phyloP scores from a whole-genome alignment of 2,329 filamentous ascomycete species.

The Epichloe baconii region DNA sequence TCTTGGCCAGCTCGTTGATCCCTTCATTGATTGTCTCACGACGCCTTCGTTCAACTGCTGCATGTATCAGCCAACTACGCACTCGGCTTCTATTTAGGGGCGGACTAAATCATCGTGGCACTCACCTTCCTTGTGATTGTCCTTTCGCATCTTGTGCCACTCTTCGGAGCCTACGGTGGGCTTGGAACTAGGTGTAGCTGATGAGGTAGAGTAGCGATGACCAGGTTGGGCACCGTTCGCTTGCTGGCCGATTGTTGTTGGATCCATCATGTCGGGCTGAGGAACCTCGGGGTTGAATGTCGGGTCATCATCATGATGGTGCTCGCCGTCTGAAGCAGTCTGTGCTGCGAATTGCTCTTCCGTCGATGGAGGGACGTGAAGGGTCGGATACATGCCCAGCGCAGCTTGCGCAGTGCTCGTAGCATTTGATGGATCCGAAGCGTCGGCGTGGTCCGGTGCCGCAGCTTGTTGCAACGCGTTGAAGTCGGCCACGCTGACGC shows the following conservation, averaged over 20 bases:
- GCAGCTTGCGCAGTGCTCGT: conserved; percentile 48
- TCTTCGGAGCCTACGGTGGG: conserved; percentile 90
- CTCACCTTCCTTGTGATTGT: conserved; percentile 97
- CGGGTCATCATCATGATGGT: conserved; percentile 20
- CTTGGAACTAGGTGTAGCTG: conserved; percentile 44
- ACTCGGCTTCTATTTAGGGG: too few relatives aligned
- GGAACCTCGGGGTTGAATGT: conserved; percentile 21
- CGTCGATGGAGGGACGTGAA: conserved; percentile 43
- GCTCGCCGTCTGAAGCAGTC: conserved; percentile 19
- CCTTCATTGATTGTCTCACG: conserved; percentile 98
- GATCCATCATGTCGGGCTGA: conserved; percentile 18
- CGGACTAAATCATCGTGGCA: too few relatives aligned
- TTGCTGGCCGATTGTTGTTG: conserved; percentile 10
- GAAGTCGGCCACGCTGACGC: conserved; percentile 40
- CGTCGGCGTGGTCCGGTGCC: conserved; percentile 31
- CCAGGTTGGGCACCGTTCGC: conserved; percentile 27
- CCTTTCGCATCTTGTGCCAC: conserved; percentile 94
- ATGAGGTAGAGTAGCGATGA: conserved; percentile 22
- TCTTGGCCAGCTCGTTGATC: conserved; percentile 95
- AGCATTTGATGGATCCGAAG: conserved; percentile 37
- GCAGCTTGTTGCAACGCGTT: conserved; percentile 43
- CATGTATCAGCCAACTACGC: conserved; percentile 12
- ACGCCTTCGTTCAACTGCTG: conserved; percentile 78
- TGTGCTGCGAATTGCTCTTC: conserved; percentile 49
- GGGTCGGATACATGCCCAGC: conserved; percentile 45